Evolutionary conservation across 1,139 yeast species (phyloP).

Genomic region (Geotrichum restrictum): DNA sequence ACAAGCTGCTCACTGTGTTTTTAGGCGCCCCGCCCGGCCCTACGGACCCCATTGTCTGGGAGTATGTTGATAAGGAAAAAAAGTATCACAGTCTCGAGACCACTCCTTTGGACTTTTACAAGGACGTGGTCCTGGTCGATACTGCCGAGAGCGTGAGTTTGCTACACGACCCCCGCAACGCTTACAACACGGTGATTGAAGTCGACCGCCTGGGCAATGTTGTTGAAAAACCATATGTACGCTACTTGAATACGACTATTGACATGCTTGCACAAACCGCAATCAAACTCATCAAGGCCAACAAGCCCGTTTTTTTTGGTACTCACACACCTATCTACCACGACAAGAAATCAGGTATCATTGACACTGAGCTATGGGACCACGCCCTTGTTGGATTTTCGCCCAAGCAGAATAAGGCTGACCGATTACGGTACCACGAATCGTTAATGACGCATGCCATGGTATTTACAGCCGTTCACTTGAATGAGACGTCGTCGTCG

Average conservation of each 20-base stretch:
- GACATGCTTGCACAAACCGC: constrained; percentile 57
- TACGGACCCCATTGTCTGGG: constrained; percentile 64
- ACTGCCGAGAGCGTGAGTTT: constrained; percentile 57
- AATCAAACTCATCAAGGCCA: constrained; percentile 60
- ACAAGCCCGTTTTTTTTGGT: constrained; percentile 80
- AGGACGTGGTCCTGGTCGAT: constrained; percentile 51
- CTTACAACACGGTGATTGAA: constrained; percentile 55
- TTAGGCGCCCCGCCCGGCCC: constrained; percentile 79
- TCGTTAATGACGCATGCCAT: constrained; percentile 83
- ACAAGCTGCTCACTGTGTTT: constrained; percentile 59
- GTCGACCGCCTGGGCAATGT: constrained; percentile 74
- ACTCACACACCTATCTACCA: constrained; percentile 73
- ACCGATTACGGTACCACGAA: constrained; percentile 54
- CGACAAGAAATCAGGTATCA: constrained; percentile 58
- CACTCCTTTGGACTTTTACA: constrained; percentile 62
- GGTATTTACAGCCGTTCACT: constrained; percentile 71
- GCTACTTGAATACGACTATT: constrained; percentile 64
- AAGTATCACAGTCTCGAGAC: constrained; percentile 51
- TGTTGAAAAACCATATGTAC: constrained; percentile 60
- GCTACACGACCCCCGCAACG: constrained; percentile 77
- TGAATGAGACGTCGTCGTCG: constrained; percentile 46
- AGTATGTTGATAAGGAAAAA: constrained; percentile 67
- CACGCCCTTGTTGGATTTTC: constrained; percentile 60
- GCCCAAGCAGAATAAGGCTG: constrained; percentile 54
- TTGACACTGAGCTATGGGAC: constrained; percentile 67